Evolutionary conservation across 1,284 basidiomycete genomes (phyloP).

Genomic region (Ceraceosorus guamensis): DNA sequence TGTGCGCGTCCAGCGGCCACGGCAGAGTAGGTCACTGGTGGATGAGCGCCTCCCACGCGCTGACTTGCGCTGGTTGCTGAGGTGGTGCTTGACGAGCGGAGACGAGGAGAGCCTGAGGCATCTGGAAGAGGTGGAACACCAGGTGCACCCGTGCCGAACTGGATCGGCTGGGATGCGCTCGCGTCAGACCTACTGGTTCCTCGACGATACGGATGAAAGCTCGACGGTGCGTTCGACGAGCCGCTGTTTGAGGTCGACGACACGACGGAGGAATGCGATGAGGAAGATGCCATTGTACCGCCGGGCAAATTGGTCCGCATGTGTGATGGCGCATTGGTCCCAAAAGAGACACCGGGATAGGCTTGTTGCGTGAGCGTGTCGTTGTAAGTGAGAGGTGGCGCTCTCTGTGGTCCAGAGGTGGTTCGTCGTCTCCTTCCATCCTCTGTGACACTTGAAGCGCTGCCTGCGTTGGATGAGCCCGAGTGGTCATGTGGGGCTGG

Average conservation of each 20-base stretch:
- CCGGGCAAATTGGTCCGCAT: constrained; percentile 5
- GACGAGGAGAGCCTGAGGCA: constrained; percentile 11
- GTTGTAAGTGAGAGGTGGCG: constrained; percentile 31
- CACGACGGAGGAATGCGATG: constrained; percentile 13
- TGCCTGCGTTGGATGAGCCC: constrained; percentile 4
- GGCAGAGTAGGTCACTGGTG: constrained; percentile 7
- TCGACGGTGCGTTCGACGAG: constrained; percentile 20
- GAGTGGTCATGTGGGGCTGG: not conserved
- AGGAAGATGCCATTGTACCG: constrained; percentile 12
- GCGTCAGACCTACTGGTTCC: constrained; percentile 22
- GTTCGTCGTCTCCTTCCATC: constrained; percentile 28
- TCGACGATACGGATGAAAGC: constrained; percentile 39
- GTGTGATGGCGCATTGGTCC: not conserved
- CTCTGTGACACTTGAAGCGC: constrained; percentile 9
- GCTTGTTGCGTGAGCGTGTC: constrained; percentile 23
- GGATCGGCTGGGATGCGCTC: constrained; percentile 2
- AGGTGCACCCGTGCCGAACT: constrained; percentile 4
- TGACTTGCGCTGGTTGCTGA: constrained; percentile 9
- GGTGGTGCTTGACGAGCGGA: constrained; percentile 24
- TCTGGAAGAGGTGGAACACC: not conserved
- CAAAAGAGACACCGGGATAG: constrained; percentile 19
- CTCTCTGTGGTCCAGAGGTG: constrained; percentile 37
- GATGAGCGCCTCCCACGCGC: constrained; percentile 1
- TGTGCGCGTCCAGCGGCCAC: not conserved
- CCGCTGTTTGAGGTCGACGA: not conserved